Base-by-base conservation (phyloP, 2,329 filamentous ascomycete genomes). In the Alternaria ventricosa region DNA sequence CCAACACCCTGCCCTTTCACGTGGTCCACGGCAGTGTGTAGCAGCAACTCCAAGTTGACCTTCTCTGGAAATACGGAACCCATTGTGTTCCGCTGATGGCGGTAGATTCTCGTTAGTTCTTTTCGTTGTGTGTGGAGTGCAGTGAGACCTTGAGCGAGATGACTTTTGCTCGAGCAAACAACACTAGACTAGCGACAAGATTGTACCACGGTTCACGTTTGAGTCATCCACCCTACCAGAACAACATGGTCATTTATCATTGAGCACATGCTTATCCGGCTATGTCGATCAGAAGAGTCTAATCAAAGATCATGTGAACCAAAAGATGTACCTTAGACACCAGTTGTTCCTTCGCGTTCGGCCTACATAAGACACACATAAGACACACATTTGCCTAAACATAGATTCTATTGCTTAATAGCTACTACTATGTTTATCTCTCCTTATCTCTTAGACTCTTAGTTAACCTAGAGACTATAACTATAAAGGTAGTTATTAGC, bases 271-370 rank as follows among this genome's bases (percentile, higher is more conserved):
- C 22, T 25, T 1, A 25, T 46, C n/a, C 7, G 13, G 20, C 44
- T 9, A 22, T 8, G 0, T 25, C 0, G 6, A 0, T 0, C 5
- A 1, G 22, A 25, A 46, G 6, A 22, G 1, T n/a, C 44, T 13
- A 46, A 8, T 2, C 44, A 13, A 10, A 41, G 0, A n/a, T n/a
- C 33, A n/a, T 10, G 1, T 41, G 33, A 15, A 33, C 0, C 30
- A 33, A 15, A 7, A 36, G 8, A n/a, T 18, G 1, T 18, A 1
- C 15, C 33, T 41, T 0, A 41, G n/a, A n/a, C n/a, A n/a, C n/a
- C n/a, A 25, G 27, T 28, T 1, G 27, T 28, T 28, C 27, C 27
- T 28, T 28, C 27, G 27, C 27, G 27, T 28, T 28, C 4, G 10
- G 27, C 10, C 27, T 5, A 28, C 10, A 28, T 28, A 28, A 28